Evolutionary conservation across 2,329 filamentous ascomycete genomes (phyloP).

Genomic region (Aureobasidium lini): DNA sequence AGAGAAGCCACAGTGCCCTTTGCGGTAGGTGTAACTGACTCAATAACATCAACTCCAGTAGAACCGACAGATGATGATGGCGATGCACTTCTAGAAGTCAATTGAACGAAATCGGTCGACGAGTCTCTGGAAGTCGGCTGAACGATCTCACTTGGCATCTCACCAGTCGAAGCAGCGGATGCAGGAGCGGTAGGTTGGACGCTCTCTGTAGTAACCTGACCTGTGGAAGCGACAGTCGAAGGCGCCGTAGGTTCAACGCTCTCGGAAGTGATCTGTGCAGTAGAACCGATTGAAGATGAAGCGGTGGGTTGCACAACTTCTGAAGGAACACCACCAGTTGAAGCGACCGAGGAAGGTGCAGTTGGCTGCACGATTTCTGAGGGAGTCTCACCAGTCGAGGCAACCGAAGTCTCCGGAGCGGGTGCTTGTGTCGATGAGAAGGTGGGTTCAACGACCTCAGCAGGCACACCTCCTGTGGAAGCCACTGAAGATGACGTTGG

Average conservation of each 20-base stretch:
- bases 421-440: too few relatives aligned
- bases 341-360: neutral
- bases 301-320: neutral
- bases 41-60: neutral
- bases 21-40: slow-evolving; percentile 1
- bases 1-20: neutral
- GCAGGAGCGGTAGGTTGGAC: slow-evolving; percentile 9
- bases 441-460: neutral
- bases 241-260: neutral
- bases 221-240: slow-evolving; percentile 1
- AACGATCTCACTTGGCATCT: neutral
- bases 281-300: neutral
- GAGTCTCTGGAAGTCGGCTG: slow-evolving; percentile 1
- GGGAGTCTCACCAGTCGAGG: neutral
- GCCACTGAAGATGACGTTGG: neutral
- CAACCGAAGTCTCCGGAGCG: neutral
- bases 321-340: neutral
- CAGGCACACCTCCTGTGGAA: neutral
- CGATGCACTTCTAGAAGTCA: neutral
- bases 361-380: slow-evolving; percentile 1
- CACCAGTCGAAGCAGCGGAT: neutral
- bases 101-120: neutral
- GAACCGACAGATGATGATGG: neutral
- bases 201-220: neutral
- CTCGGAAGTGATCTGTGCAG: neutral